A percentile compares a stretch with the other conserved stretches of the same genome.
phyloP scores from a whole-genome alignment of 1,284 basidiomycete genomes.

The Rhizopogon parksii region DNA sequence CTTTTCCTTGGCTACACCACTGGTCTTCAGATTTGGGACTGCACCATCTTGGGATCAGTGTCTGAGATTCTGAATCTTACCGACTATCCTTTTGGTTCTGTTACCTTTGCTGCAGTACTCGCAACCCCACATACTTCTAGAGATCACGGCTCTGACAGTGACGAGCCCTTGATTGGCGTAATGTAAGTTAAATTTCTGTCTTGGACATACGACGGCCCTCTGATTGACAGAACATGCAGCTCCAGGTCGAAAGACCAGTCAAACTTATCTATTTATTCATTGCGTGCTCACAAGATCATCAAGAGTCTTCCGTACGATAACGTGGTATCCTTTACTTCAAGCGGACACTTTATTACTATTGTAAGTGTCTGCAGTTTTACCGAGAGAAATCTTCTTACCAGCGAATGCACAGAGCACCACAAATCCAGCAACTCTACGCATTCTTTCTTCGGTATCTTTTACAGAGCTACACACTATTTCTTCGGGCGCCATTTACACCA shows the following conservation, averaged over 20 bases:
- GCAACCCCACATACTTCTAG: constrained; percentile 26
- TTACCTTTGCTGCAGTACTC: constrained; percentile 42
- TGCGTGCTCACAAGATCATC: constrained; percentile 48
- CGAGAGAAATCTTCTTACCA: neutral
- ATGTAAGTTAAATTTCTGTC: constrained; percentile 37
- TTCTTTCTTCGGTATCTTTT: constrained; percentile 52
- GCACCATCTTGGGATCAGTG: constrained; percentile 48
- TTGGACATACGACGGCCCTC: neutral
- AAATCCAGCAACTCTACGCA: constrained; percentile 47
- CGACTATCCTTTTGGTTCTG: constrained; percentile 27
- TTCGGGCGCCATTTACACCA: constrained; percentile 34
- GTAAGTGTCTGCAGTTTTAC: constrained; percentile 35
- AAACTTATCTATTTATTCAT: constrained; percentile 52
- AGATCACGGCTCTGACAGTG: constrained; percentile 27
- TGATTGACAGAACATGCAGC: constrained; percentile 14
- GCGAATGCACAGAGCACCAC: constrained; percentile 42
- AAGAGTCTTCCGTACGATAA: constrained; percentile 41
- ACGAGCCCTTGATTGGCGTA: constrained; percentile 49
- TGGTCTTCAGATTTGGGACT: constrained; percentile 68
- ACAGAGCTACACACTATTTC: constrained; percentile 45
- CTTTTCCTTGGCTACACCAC: constrained; percentile 53
- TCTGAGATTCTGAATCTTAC: constrained; percentile 37
- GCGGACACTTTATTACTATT: constrained; percentile 46
- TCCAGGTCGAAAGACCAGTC: constrained; percentile 25
- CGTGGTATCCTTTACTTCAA: constrained; percentile 43